phyloP scores from a whole-genome alignment of 352 stramenopile species.

The Pythium guiyangense region DNA sequence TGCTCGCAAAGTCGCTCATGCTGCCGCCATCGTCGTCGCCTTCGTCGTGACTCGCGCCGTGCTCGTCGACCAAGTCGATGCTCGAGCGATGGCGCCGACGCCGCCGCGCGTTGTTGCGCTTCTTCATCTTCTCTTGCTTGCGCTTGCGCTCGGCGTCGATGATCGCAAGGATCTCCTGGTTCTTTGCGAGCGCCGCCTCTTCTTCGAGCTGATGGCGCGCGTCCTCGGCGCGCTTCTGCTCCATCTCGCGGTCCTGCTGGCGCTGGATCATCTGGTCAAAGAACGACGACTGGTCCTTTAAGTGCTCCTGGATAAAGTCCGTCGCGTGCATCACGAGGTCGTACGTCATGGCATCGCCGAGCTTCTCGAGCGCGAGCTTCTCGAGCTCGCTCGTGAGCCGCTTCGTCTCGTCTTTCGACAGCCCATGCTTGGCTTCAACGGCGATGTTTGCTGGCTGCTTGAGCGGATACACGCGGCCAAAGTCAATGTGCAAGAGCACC shows the following conservation, averaged over 20 bases:
- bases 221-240: constrained; percentile 61
- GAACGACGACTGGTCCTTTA: constrained; percentile 83
- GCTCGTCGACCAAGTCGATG: constrained; percentile 40
- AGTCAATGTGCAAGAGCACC: constrained; percentile 71
- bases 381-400: constrained; percentile 55
- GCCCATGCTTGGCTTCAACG: constrained; percentile 61
- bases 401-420: constrained; percentile 64
- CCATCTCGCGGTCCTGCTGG: constrained; percentile 58
- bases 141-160: constrained; percentile 71
- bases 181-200: constrained; percentile 54
- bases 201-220: constrained; percentile 48
- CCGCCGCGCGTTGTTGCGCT: constrained; percentile 30
- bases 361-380: constrained; percentile 50
- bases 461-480: constrained; percentile 62
- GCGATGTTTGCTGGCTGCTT: constrained; percentile 61
- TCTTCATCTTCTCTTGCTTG: constrained; percentile 63
- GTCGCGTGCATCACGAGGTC: constrained; percentile 79
- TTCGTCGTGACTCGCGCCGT: constrained; percentile 11
- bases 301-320: constrained; percentile 77
- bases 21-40: constrained; percentile 17
- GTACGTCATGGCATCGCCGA: constrained; percentile 76
- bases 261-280: constrained; percentile 87
- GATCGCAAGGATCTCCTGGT: constrained; percentile 70
- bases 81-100: constrained; percentile 48
- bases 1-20: constrained; percentile 25